These are phyloP conservation scores for Venturia aucupariae DNA, from an alignment of 2,329 filamentous ascomycete species.

Conservation along the genomic window DNA sequence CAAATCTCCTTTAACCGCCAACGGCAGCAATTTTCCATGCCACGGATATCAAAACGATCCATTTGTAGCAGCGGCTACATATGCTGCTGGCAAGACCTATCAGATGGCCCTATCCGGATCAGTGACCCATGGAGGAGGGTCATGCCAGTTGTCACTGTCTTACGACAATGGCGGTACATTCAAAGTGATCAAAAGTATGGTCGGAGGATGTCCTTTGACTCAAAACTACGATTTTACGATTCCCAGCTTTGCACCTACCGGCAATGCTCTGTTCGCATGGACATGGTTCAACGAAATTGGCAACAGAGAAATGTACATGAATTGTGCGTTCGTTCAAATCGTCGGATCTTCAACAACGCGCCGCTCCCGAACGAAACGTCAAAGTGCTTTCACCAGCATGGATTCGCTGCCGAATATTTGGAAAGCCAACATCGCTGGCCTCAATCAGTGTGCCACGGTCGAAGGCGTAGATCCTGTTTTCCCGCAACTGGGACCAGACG, in stretches of 20 bases:
- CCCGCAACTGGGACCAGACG: slow-evolving; percentile 51
- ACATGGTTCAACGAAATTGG: slow-evolving; percentile 91
- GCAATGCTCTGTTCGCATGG: slow-evolving; percentile 74
- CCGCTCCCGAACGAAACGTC: slow-evolving; percentile 31
- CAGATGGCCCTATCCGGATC: slow-evolving; percentile 48
- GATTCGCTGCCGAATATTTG: slow-evolving; percentile 64
- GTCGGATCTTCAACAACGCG: slow-evolving; percentile 44
- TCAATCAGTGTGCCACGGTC: slow-evolving; percentile 45
- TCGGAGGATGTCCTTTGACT: slow-evolving; percentile 75
- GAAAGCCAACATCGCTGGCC: slow-evolving; percentile 54
- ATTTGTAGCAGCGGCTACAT: slow-evolving; percentile 4
- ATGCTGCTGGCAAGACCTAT: slow-evolving; percentile 55
- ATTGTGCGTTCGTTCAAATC: slow-evolving; percentile 61
- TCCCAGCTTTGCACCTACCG: slow-evolving; percentile 57
- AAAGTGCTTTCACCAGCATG: slow-evolving; percentile 38
- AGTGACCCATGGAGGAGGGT: slow-evolving; percentile 82
- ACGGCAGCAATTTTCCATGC: slow-evolving; percentile 72
- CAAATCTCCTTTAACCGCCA: slow-evolving; percentile 45
- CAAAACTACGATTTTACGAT: slow-evolving; percentile 59
- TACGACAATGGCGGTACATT: slow-evolving; percentile 64
- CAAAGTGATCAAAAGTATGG: slow-evolving; percentile 83
- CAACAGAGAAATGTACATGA: slow-evolving; percentile 97
- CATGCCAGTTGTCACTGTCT: slow-evolving; percentile 81
- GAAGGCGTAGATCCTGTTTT: slow-evolving; percentile 52
- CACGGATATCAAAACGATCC: slow-evolving; percentile 20